Evolutionary conservation across 2,329 filamentous ascomycete species (phyloP).

Genomic region (Pseudogymnoascus sp.): DNA sequence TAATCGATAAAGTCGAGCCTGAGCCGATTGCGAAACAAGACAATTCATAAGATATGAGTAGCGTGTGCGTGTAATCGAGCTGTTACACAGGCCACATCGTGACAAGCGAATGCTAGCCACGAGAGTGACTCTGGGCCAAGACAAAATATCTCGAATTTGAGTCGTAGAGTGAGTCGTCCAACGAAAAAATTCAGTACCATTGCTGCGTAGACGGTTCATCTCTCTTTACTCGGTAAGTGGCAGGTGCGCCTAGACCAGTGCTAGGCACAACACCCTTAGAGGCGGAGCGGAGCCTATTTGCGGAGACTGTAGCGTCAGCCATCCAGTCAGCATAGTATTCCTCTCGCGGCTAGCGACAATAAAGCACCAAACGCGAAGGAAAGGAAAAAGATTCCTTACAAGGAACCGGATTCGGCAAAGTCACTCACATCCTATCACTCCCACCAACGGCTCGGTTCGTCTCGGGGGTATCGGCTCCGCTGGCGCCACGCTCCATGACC

Average conservation of each 20-base stretch:
- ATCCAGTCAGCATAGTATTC: constrained; percentile 63
- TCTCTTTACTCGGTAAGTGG: constrained; percentile 42
- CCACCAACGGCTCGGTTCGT: constrained; percentile 67
- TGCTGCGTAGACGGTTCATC: constrained; percentile 35
- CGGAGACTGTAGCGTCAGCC: constrained; percentile 76
- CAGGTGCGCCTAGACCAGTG: constrained; percentile 34
- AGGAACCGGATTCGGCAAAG: constrained; percentile 45
- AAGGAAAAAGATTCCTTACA: constrained; percentile 82
- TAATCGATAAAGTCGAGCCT: constrained; percentile 24
- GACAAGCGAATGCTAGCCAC: constrained; percentile 21
- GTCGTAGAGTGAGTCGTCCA: constrained; percentile 23
- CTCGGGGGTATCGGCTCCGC: constrained; percentile 56
- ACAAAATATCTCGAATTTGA: constrained; percentile 23
- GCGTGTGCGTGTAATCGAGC: constrained; percentile 18
- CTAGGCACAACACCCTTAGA: constrained; percentile 55
- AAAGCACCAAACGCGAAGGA: constrained; percentile 75
- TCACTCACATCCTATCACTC: constrained; percentile 95
- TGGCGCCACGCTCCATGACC: constrained; percentile 61
- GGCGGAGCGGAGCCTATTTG: constrained; percentile 79
- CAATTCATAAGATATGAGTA: constrained; percentile 26
- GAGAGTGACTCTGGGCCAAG: constrained; percentile 21
- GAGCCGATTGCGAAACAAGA: constrained; percentile 24
- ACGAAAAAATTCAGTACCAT: constrained; percentile 27
- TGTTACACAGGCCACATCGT: constrained; percentile 21
- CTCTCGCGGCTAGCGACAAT: constrained; percentile 65